A percentile compares a stretch with the other conserved stretches of the same genome.
These are phyloP conservation scores for Rhamnella rubrinervis DNA, from an alignment of 331 rosid genomes.

Conservation along the genomic window DNA sequence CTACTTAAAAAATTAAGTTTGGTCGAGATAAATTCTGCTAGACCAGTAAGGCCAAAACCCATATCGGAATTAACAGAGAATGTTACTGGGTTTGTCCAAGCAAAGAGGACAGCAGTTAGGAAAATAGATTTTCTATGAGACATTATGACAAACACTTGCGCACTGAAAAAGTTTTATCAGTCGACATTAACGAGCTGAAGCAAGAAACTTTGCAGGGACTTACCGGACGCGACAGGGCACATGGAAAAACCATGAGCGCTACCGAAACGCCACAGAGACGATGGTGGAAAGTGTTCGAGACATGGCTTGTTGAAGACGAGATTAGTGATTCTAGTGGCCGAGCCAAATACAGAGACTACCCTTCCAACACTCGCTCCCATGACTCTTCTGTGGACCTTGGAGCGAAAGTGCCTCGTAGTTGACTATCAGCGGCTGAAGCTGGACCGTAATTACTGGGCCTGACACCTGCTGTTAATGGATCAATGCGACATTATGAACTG, in stretches of 20 bases:
- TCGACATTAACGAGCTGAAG: neutral
- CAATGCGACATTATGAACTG: no score
- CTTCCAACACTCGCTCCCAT: conserved; percentile 34
- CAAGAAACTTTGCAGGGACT: neutral
- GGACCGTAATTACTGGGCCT: no score
- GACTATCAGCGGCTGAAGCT: no score
- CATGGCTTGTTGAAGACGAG: conserved; percentile 8
- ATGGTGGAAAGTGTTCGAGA: conserved; percentile 3
- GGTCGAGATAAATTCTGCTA: neutral
- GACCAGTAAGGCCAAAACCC: neutral
- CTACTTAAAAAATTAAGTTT: neutral
- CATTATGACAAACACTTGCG: conserved; percentile 30
- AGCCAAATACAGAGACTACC: conserved; percentile 22
- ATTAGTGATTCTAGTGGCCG: conserved; percentile 18
- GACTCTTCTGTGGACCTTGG: neutral
- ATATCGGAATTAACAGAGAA: neutral
- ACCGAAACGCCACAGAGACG: conserved; percentile 8
- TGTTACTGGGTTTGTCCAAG: neutral
- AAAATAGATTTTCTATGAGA: neutral
- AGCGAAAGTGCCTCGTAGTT: no score
- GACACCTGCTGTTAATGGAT: no score
- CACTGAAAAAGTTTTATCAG: neutral
- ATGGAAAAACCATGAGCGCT: conserved; percentile 19
- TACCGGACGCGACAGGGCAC: conserved; percentile 23
- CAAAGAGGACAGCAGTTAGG: neutral